phyloP scores from a whole-genome alignment of 768 basidiomycete genomes.

The Agaricus blazei region DNA sequence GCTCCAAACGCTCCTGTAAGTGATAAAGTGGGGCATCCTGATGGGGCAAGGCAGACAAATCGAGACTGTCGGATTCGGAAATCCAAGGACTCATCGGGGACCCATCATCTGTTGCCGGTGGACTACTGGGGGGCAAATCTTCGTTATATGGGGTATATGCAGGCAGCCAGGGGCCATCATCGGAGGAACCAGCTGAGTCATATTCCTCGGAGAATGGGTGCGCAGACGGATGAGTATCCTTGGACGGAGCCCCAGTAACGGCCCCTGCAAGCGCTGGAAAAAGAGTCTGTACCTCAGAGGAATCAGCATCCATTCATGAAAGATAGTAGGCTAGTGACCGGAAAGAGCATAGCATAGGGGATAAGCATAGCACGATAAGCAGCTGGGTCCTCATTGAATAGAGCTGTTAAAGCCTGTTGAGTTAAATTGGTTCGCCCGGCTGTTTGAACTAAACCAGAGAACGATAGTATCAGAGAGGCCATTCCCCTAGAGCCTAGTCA shows the following conservation, averaged over 20 bases:
- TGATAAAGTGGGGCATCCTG: slow-evolving; percentile 17
- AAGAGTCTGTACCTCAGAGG: background rate
- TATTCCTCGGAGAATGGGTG: background rate
- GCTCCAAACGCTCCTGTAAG: slow-evolving; percentile 25
- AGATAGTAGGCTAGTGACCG: slow-evolving; percentile 6
- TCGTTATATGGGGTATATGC: background rate
- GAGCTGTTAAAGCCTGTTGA: background rate
- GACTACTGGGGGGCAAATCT: background rate
- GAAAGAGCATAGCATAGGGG: slow-evolving; percentile 3
- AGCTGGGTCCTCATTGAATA: background rate
- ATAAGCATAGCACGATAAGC: background rate
- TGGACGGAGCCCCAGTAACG: background rate
- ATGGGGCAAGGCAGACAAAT: slow-evolving; percentile 8
- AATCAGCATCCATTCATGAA: background rate
- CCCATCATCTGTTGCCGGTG: background rate
- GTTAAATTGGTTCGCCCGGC: background rate
- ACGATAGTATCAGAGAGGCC: background rate
- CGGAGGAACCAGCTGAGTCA: background rate
- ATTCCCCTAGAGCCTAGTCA: background rate
- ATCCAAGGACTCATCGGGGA: slow-evolving; percentile 7
- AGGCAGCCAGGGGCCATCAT: background rate
- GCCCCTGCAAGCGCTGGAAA: background rate
- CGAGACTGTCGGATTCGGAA: background rate
- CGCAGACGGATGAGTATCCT: background rate
- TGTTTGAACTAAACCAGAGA: background rate